These are phyloP conservation scores for Thymus mandschuricus DNA, from an alignment of 257 asterid species.

Conservation along the genomic window DNA sequence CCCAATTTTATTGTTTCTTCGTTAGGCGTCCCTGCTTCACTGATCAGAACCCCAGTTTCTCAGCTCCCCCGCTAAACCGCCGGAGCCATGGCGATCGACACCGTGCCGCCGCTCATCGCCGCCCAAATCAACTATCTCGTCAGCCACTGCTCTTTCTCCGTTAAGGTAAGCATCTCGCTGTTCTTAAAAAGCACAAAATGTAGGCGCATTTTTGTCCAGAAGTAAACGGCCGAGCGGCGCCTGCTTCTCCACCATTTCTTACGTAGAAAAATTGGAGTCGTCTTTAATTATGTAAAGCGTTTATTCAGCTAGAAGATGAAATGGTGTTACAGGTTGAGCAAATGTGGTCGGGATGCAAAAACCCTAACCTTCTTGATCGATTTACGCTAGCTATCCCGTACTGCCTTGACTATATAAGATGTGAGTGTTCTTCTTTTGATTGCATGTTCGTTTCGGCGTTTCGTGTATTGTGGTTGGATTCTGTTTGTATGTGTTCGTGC, in stretches of 20 bases:
- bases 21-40: not conserved
- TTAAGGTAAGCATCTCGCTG: conserved; percentile 57
- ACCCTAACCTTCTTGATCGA: conserved; percentile 75
- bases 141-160: conserved; percentile 65
- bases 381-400: conserved; percentile 82
- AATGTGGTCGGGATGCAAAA: conserved; percentile 86
- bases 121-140: conserved; percentile 79
- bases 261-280: not conserved
- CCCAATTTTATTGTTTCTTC: conserved; percentile 14
- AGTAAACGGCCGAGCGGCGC: not conserved
- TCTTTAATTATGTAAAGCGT: not conserved
- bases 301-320: not conserved
- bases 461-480: not conserved
- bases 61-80: conserved; percentile 18
- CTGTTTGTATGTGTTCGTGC: not conserved
- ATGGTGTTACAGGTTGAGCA: conserved; percentile 74
- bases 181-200: not conserved
- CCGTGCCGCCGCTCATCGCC: conserved; percentile 78
- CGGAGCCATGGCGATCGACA: conserved; percentile 69
- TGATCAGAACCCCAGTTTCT: not conserved
- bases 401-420: conserved; percentile 81
- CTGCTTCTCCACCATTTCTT: not conserved
- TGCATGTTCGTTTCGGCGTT: not conserved
- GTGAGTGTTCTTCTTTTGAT: conserved; percentile 44
- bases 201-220: not conserved